Base-by-base conservation (phyloP, 2,329 filamentous ascomycete species). In the Colletotrichum horii region DNA sequence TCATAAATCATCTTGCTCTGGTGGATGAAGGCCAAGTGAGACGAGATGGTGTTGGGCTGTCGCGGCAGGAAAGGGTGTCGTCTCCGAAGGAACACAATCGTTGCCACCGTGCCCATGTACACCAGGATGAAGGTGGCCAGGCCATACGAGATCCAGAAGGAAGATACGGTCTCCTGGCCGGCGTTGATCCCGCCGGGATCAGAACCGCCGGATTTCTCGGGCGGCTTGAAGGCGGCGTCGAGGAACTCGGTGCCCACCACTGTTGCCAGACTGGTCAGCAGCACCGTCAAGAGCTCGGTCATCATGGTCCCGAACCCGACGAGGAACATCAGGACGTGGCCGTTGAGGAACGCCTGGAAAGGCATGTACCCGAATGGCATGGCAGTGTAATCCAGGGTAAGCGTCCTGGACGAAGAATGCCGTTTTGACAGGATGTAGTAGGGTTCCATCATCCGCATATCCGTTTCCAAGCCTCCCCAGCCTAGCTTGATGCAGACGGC, bases 1-100 rank as follows among this genome's bases (percentile, higher is more conserved):
- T 92, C 91, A 77, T 92, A 92, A 61, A 96, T 85, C 94, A 96
- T 96, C 84, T 94, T 94, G 82, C 91, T 93, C 84, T 95, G 94
- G 83, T 96, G 93, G 75, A 96, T 94, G 80, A 94, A 96, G 0
- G 93, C 94, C 70, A 96, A 87, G 69, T 96, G 91, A 58, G 91
- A 93, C 3, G 94, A 92, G 79, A 96, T 96, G 24, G 94, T 95
- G 79, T 93, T 95, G 6, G 94, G 94, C 85, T 96, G 93, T 6
- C 94, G 90, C 2, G 94, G 94, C 71, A 96, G 86, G 83, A 96
- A 96, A 4, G 94, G 91, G 71, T 92, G 91, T 1, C 92, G 88
- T 16, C 94, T 91, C 2, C 90, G 89, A 22, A 87, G 73, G 80
- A 94, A 93, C 22, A 94, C 92, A 2, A 92, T 79, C 2, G 84